These are phyloP conservation scores for Didymella segeticola DNA, from an alignment of 2,329 filamentous ascomycete species.

Conservation along the genomic window DNA sequence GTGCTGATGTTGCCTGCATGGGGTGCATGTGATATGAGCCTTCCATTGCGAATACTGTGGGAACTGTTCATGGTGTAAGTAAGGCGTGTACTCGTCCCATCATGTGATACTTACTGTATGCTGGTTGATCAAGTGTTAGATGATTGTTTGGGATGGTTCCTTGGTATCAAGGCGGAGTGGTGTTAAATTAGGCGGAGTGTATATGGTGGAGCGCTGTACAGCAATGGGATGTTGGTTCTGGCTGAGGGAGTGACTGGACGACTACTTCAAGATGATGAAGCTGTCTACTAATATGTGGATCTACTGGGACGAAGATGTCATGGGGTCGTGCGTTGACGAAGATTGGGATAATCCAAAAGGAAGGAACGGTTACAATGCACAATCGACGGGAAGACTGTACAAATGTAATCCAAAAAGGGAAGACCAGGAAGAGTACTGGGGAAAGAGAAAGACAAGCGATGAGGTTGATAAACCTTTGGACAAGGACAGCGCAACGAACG, in stretches of 20 bases:
- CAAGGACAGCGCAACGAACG: slow-evolving; percentile 47
- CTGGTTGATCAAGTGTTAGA: slow-evolving; percentile 15
- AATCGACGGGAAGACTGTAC: slow-evolving; percentile 38
- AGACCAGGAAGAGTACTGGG: slow-evolving; percentile 41
- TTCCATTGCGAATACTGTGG: slow-evolving; percentile 64
- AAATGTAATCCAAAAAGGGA: slow-evolving; percentile 47
- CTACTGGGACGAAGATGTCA: slow-evolving; percentile 41
- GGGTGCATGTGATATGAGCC: slow-evolving; percentile 62
- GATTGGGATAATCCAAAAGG: slow-evolving; percentile 42
- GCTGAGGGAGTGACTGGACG: slow-evolving; percentile 51
- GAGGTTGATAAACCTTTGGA: slow-evolving; percentile 53
- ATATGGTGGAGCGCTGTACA: slow-evolving; percentile 29
- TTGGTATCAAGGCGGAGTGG: slow-evolving; percentile 20
- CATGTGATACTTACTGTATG: slow-evolving; percentile 33
- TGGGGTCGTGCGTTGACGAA: slow-evolving; percentile 37
- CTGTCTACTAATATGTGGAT: slow-evolving; percentile 49
- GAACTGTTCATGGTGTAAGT: slow-evolving; percentile 24
- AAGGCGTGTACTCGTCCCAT: background rate
- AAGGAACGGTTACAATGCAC: slow-evolving; percentile 49
- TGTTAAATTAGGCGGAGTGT: slow-evolving; percentile 37
- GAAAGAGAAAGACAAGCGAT: slow-evolving; percentile 50
- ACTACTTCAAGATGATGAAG: slow-evolving; percentile 48
- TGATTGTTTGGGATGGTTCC: slow-evolving; percentile 17
- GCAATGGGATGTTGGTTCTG: slow-evolving; percentile 29
- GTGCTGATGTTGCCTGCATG: slow-evolving; percentile 68